Conservation (phyloP, 176 grass and related monocot genomes). For the Ensete glaucum region DNA sequence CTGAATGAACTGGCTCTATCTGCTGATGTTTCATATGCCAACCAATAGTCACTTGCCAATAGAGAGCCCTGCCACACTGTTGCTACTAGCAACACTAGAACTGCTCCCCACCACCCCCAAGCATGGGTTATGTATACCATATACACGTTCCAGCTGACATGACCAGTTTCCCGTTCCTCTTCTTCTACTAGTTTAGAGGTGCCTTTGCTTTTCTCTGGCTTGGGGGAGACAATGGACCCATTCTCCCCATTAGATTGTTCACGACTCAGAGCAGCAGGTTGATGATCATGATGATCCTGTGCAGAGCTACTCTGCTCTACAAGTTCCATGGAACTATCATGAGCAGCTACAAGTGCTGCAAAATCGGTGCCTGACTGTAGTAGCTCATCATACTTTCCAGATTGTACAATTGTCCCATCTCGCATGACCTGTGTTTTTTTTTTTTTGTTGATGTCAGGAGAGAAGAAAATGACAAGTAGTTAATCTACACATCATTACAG, state of each 20-base stretch:
- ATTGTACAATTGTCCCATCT: constrained; percentile 67
- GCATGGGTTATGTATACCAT: constrained; percentile 79
- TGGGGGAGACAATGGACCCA: constrained; percentile 24
- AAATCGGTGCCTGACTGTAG: constrained; percentile 50
- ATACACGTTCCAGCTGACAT: constrained; percentile 65
- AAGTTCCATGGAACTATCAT: constrained; percentile 93
- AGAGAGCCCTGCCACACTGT: constrained; percentile 52
- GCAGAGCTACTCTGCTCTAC: constrained; percentile 44
- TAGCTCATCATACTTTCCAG: constrained; percentile 70
- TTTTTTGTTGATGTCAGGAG: not conserved
- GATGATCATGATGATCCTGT: not conserved
- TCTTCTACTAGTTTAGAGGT: constrained; percentile 72
- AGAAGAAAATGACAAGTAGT: not conserved
- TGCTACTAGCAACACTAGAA: constrained; percentile 34
- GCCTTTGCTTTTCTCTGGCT: constrained; percentile 49
- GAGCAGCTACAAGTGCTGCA: constrained; percentile 63
- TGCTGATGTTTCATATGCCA: constrained; percentile 62
- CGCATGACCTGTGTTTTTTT: constrained; percentile 54
- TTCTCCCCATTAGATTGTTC: constrained; percentile 21
- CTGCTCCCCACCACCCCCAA: constrained; percentile 69
- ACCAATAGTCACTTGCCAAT: constrained; percentile 86
- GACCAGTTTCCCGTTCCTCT: constrained; percentile 73
- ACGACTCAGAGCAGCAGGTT: constrained; percentile 10
- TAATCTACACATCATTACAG: not conserved
- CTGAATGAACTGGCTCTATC: constrained; percentile 36